Percentiles rank a stretch among this genome's conserved stretches.
Evolutionary conservation across 495 filamentous ascomycete genomes (phyloP).

Genomic region (Tuber microsphaerosporum): DNA sequence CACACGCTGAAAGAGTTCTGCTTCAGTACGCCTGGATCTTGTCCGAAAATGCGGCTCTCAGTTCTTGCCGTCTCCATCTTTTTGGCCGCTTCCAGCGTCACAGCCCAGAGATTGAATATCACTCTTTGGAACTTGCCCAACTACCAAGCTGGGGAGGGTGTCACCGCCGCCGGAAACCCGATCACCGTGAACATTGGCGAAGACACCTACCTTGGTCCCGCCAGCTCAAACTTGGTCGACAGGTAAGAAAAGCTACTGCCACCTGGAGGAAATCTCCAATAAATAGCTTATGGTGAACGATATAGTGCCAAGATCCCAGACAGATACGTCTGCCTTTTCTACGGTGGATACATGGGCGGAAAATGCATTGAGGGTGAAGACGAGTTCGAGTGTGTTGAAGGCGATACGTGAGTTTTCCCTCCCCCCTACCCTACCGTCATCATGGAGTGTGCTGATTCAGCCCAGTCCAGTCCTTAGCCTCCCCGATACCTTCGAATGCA

Average conservation of each 20-base stretch:
- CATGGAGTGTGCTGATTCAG: background rate
- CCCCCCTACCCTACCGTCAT: background rate
- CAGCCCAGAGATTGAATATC: background rate
- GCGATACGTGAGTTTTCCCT: background rate
- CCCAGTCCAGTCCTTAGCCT: background rate
- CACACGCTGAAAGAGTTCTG: background rate
- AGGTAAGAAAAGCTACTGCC: background rate
- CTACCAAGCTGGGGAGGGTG: background rate
- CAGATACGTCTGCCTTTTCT: background rate
- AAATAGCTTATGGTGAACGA: background rate
- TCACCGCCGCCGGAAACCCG: background rate
- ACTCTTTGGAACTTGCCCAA: background rate
- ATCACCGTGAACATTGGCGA: background rate
- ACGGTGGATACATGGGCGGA: background rate
- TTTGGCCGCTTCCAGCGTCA: background rate
- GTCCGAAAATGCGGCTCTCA: background rate
- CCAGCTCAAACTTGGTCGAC: background rate
- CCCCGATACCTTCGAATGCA: background rate
- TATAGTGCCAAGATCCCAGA: background rate
- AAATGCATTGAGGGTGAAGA: background rate
- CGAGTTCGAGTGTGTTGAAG: background rate
- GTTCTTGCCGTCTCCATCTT: background rate
- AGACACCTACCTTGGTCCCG: background rate
- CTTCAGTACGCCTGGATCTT: background rate
- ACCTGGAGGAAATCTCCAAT: background rate